Base-by-base conservation (phyloP, 352 stramenopile genomes). In the Saprolegnia diclina region DNA sequence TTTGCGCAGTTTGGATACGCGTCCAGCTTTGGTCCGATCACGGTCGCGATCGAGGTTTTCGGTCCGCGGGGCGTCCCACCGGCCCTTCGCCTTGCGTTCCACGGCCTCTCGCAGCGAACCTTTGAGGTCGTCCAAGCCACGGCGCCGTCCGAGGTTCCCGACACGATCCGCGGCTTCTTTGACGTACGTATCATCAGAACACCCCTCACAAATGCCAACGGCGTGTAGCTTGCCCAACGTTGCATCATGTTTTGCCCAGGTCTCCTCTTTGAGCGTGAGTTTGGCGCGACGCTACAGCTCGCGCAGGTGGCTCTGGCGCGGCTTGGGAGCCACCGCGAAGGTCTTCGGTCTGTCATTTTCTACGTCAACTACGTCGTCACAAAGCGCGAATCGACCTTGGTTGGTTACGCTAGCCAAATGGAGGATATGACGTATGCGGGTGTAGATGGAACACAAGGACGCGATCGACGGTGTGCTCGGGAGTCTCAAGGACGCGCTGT, bases 101-200 rank as follows among this genome's bases (percentile, higher is more conserved):
- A 40, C n/a, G 46, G 13, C 3, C 50, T 61, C 37, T 59, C 52
- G 16, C 52, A 59, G 35, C 24, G 35, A 24, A 59, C 52, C 3
- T 59, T 59, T 10, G 24, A 16, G 13, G 13, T 59, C 24, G 62
- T 44, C 53, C 14, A 69, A 7, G n/a, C 45, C 9, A 29, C 44
- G 48, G 48, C 63, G 21, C 63, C 63, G 11, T 10, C 42, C 21
- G 42, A 69, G 13, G 38, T 69, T 13, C 63, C 63, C 37, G 63
- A 69, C 45, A 52, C 54, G 10, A n/a, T 69, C 40, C 63, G 63
- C 16, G 63, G 19, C 16, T 69, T 37, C 63, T 69, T 69, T 48
- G 63, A 69, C 16, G 52, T 59, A 59, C 16, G 52, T 13, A 16
- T 16, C 24, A 3, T 42, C 35, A 1, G 10, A 14, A 14, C 3